Percentiles rank a stretch among this genome's conserved stretches.
phyloP scores from a whole-genome alignment of 352 stramenopile genomes.

The Phytopythium oedochilum region DNA sequence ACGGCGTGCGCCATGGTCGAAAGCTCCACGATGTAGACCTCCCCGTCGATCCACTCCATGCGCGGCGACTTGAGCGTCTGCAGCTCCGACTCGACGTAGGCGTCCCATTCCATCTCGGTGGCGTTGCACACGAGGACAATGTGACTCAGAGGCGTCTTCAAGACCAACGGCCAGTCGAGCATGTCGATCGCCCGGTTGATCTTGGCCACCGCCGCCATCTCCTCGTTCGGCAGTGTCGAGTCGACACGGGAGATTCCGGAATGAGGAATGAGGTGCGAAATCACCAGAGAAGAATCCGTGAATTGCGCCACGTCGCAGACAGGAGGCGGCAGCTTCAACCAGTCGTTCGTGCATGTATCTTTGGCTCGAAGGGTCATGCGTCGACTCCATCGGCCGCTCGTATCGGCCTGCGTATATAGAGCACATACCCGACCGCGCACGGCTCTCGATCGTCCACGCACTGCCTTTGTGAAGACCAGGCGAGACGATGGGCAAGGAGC shows the following conservation, averaged over 20 bases:
- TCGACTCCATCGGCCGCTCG: too few species aligned
- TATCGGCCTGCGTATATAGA: neutral
- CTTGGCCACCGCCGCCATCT: neutral
- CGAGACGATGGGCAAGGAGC: slow-evolving; percentile 19
- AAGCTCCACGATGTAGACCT: neutral
- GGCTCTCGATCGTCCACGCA: neutral
- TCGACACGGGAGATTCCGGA: too few species aligned
- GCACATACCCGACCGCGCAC: neutral
- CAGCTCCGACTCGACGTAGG: neutral
- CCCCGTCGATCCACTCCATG: neutral
- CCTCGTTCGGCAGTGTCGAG: too few species aligned
- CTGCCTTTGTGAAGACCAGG: neutral
- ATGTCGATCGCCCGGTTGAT: neutral
- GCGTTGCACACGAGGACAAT: neutral
- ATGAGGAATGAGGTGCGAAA: too few species aligned
- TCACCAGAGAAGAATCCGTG: too few species aligned
- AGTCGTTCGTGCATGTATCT: too few species aligned
- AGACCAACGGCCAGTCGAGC: neutral
- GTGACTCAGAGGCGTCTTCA: neutral
- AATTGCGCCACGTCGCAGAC: too few species aligned
- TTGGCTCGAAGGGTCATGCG: neutral
- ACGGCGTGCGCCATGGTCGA: neutral
- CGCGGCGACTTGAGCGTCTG: neutral
- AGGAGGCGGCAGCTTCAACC: too few species aligned
- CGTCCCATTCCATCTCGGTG: neutral